Conservation (phyloP, 176 grass and related monocot species). For the Eremochloa ophiuroides region DNA sequence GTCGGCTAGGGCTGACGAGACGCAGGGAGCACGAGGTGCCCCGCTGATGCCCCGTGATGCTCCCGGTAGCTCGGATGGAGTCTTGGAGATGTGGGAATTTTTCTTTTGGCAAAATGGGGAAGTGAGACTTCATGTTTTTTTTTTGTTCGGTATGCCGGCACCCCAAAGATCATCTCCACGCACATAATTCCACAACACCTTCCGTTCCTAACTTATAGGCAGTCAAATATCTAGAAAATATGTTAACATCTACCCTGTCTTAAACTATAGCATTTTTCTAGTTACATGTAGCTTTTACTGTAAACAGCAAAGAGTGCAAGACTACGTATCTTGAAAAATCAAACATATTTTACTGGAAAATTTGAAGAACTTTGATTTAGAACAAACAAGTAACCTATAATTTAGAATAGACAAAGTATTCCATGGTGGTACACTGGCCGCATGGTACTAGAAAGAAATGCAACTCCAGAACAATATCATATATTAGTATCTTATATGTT, state of each 20-base stretch:
- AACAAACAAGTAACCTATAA: not conserved
- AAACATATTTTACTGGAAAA: no score
- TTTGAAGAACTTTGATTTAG: not conserved
- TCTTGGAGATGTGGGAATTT: not conserved
- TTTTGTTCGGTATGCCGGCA: not conserved
- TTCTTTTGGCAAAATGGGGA: not conserved
- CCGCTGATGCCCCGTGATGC: not conserved
- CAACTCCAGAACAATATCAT: no score
- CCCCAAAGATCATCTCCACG: not conserved
- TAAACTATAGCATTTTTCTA: not conserved
- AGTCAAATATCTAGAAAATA: not conserved
- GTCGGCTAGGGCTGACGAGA: constrained; percentile 14
- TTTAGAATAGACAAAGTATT: no score
- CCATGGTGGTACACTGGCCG: no score
- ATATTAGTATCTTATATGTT: no score
- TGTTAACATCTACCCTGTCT: not conserved
- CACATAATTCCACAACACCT: not conserved
- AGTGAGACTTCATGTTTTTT: no score
- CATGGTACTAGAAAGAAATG: no score
- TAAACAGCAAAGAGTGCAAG: no score
- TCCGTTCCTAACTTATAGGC: no score
- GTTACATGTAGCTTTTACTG: not conserved
- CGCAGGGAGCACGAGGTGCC: not conserved
- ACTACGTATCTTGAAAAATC: not conserved
- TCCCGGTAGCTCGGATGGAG: not conserved